Evolutionary conservation across 2,329 filamentous ascomycete genomes (phyloP).

Genomic region (Fusarium equiseti): DNA sequence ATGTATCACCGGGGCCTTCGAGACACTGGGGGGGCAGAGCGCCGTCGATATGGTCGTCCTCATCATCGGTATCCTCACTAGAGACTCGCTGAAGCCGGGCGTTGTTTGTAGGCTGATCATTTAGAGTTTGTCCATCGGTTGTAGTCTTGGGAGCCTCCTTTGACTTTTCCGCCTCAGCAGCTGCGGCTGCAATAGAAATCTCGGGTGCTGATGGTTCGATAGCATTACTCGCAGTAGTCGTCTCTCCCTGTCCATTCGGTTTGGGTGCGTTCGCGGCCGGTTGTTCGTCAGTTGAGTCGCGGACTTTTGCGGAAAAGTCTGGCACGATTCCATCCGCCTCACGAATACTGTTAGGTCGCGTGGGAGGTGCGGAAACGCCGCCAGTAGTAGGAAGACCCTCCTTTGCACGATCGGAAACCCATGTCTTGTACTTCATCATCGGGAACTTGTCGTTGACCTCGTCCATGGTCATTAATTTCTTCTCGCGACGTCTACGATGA

Average conservation of each 20-base stretch:
- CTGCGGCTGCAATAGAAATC: conserved; percentile 35
- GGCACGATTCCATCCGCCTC: conserved; percentile 70
- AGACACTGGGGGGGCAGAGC: conserved; percentile 85
- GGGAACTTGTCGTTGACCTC: conserved; percentile 98
- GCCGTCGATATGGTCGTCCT: conserved; percentile 85
- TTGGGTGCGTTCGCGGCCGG: conserved; percentile 45
- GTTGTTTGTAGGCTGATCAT: conserved; percentile 41
- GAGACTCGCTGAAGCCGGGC: conserved; percentile 55
- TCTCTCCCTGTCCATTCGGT: conserved; percentile 35
- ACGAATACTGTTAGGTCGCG: conserved; percentile 78
- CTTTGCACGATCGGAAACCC: conserved; percentile 85
- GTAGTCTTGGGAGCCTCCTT: conserved; percentile 32
- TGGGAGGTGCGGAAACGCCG: conserved; percentile 81
- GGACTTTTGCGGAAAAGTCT: conserved; percentile 59
- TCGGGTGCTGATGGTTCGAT: conserved; percentile 28
- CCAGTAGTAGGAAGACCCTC: conserved; percentile 87
- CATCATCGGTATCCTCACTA: conserved; percentile 70
- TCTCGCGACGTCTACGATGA: conserved; percentile 89
- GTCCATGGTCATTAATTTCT: conserved; percentile 99
- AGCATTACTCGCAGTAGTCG: conserved; percentile 22
- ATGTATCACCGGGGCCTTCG: conserved; percentile 87
- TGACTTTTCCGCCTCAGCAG: conserved; percentile 40
- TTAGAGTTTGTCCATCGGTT: conserved; percentile 45
- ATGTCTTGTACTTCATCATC: conserved; percentile 94
- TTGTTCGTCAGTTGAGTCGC: conserved; percentile 59